phyloP scores from a whole-genome alignment of 495 filamentous ascomycete genomes.

The Neurospora terricola region DNA sequence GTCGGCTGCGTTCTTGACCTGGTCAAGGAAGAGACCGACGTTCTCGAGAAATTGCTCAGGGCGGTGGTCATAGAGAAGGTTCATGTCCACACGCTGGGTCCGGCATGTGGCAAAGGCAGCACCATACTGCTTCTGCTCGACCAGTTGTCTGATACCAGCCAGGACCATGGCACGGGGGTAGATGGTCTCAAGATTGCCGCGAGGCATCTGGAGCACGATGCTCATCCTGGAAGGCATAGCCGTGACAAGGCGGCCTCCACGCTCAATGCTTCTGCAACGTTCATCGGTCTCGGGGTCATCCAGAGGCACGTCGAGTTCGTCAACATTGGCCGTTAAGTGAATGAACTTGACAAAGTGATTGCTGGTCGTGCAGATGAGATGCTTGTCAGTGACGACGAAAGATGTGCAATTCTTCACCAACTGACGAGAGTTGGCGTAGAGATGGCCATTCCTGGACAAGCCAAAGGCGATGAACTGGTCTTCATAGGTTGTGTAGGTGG shows the following conservation, averaged over 20 bases:
- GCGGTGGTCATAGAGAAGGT: constrained; percentile 90
- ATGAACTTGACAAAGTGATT: constrained; percentile 90
- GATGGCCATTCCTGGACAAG: constrained; percentile 59
- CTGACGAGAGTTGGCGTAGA: constrained; percentile 66
- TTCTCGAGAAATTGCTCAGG: constrained; percentile 72
- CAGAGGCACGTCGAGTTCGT: constrained; percentile 68
- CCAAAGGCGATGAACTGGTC: constrained; percentile 43
- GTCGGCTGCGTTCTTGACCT: constrained; percentile 73
- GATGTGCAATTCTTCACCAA: constrained; percentile 84
- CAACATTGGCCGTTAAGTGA: constrained; percentile 47
- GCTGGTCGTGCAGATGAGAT: constrained; percentile 84
- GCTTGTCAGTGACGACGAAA: constrained; percentile 68
- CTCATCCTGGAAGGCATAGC: constrained; percentile 81
- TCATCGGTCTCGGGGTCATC: constrained; percentile 91
- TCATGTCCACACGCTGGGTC: constrained; percentile 92
- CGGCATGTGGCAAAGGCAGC: constrained; percentile 79
- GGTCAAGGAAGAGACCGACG: constrained; percentile 69
- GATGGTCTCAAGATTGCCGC: constrained; percentile 92
- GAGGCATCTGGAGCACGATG: constrained; percentile 81
- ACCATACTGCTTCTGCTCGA: constrained; percentile 70
- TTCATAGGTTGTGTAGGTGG: constrained; percentile 32
- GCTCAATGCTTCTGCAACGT: constrained; percentile 83
- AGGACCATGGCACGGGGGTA: constrained; percentile 87
- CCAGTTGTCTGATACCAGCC: constrained; percentile 70
- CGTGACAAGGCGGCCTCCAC: constrained; percentile 76